Conservation (phyloP, 495 filamentous ascomycete species). For the Penicillium crystallinum region DNA sequence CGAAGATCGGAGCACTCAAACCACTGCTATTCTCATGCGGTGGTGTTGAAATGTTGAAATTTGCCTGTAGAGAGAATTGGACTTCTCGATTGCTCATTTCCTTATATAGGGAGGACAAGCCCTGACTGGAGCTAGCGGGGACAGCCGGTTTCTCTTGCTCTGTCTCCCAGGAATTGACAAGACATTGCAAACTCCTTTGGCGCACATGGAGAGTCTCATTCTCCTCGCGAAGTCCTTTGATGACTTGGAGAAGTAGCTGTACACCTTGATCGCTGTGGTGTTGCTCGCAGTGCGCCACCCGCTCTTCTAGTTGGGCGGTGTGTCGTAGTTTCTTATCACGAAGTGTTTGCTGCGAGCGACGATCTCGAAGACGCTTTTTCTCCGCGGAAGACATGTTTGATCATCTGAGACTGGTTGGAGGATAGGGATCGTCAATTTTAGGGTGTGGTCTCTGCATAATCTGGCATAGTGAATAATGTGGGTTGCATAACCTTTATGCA, state of each 20-base stretch:
- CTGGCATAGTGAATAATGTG: neutral
- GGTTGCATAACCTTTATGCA: neutral
- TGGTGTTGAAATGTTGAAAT: neutral
- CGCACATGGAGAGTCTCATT: constrained; percentile 20
- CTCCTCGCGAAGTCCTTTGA: constrained; percentile 18
- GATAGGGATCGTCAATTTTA: neutral
- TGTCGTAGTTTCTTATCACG: constrained; percentile 23
- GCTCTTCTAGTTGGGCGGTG: constrained; percentile 16
- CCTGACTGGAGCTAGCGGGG: neutral
- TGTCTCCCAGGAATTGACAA: constrained; percentile 22
- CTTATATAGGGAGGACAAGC: neutral
- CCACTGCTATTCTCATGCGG: neutral
- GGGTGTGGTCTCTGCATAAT: neutral
- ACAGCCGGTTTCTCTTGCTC: neutral
- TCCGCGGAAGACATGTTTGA: constrained; percentile 10
- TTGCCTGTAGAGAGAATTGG: neutral
- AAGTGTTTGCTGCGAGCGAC: constrained; percentile 25
- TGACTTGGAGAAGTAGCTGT: constrained; percentile 15
- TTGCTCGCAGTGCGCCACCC: constrained; percentile 20
- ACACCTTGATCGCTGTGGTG: constrained; percentile 18
- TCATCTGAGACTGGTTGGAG: neutral
- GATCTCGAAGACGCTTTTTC: constrained; percentile 26
- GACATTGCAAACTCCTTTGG: constrained; percentile 9
- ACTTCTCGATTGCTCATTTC: neutral
- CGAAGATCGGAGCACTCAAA: neutral